Evolutionary conservation across 164 flowering plant species (phyloP).

Genomic region (Cinnamomum micranthum): DNA sequence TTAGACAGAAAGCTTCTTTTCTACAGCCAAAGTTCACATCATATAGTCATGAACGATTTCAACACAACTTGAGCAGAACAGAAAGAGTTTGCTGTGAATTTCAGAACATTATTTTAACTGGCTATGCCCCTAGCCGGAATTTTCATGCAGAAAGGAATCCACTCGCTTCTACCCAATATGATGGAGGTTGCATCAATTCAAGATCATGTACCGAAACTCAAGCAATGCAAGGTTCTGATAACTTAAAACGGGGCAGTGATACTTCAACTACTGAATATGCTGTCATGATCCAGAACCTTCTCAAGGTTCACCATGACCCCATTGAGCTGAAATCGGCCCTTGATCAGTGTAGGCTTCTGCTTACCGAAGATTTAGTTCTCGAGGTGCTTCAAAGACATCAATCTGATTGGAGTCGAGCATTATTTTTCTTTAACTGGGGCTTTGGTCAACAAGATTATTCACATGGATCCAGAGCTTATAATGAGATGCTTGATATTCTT

Average conservation of each 20-base stretch:
- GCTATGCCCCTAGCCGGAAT: background rate
- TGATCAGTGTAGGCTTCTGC: constrained; percentile 20
- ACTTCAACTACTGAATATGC: constrained; percentile 19
- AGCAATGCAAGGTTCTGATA: background rate
- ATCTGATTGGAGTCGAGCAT: constrained; percentile 71
- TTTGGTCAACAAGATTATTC: constrained; percentile 20
- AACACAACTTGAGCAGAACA: constrained; percentile 3
- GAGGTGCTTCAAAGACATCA: constrained; percentile 57
- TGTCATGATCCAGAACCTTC: constrained; percentile 41
- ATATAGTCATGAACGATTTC: constrained; percentile 15
- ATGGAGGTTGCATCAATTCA: background rate
- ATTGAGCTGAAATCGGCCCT: constrained; percentile 43
- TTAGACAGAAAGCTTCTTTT: background rate
- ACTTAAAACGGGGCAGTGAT: background rate
- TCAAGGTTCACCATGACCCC: constrained; percentile 27
- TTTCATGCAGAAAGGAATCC: constrained; percentile 4
- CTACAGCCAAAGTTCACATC: background rate
- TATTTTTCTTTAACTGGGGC: constrained; percentile 66
- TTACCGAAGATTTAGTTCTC: constrained; percentile 57
- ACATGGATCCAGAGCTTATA: constrained; percentile 40
- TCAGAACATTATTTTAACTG: background rate
- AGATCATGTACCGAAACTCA: background rate
- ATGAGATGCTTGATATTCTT: constrained; percentile 68
- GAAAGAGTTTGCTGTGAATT: background rate
- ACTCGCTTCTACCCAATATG: background rate